Percentiles rank a stretch among this genome's conserved stretches.
phyloP scores from a whole-genome alignment of 164 flowering plant genomes.

The Houttuynia cordata region DNA sequence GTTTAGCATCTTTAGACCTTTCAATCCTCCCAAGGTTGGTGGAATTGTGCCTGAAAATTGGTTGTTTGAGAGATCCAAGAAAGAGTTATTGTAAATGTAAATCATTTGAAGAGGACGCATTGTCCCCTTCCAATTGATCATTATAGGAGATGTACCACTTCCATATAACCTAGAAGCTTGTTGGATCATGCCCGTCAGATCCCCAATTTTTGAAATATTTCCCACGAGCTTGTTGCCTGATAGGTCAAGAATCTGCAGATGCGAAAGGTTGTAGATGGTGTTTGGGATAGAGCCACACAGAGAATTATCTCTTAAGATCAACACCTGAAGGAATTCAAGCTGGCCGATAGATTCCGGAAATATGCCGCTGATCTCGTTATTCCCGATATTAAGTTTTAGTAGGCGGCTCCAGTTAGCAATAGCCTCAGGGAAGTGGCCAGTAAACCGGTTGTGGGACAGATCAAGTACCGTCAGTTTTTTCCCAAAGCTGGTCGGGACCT shows the following conservation, averaged over 20 bases:
- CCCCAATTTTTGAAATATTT: constrained; percentile 24
- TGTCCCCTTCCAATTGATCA: constrained; percentile 39
- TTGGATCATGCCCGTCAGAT: constrained; percentile 28
- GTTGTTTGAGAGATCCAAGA: constrained; percentile 38
- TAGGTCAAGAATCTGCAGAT: constrained; percentile 35
- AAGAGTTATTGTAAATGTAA: constrained; percentile 26
- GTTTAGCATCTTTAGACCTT: constrained; percentile 29
- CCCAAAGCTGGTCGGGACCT: constrained; percentile 29
- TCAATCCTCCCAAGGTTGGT: constrained; percentile 24
- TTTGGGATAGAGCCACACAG: constrained; percentile 24
- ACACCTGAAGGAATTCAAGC: constrained; percentile 27
- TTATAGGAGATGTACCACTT: constrained; percentile 21
- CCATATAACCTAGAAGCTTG: constrained; percentile 9
- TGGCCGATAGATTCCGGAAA: constrained; percentile 22
- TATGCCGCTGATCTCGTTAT: constrained; percentile 34
- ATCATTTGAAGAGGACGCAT: constrained; percentile 24
- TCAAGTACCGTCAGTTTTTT: constrained; percentile 17
- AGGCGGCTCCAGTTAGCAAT: constrained; percentile 22
- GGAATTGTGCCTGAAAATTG: constrained; percentile 33
- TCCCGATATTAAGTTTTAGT: constrained; percentile 34
- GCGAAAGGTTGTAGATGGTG: constrained; percentile 18
- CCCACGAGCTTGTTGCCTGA: constrained; percentile 30
- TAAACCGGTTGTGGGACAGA: constrained; percentile 27
- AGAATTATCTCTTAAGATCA: constrained; percentile 30
- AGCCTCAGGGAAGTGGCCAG: constrained; percentile 27